Evolutionary conservation across 768 basidiomycete species (phyloP), one percentile per base, ranked within the genome.

Genomic region (Tulasnella sp.): DNA sequence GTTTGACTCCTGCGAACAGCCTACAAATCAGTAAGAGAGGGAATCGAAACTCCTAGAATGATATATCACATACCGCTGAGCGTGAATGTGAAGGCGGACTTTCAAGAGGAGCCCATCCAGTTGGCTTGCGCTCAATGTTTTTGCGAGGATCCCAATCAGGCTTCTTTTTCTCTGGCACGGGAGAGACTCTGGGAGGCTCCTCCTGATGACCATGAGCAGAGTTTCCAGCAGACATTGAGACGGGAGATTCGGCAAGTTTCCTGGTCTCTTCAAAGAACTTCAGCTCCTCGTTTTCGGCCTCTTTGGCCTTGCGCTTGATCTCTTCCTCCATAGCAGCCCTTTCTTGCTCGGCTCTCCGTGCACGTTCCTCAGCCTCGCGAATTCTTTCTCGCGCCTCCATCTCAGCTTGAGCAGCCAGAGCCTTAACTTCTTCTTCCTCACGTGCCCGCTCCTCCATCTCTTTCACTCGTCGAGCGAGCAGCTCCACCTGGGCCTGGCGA

Each of bases 91-190:
- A 22, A 47, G 31, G 35, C 31, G 48, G n/a, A 28, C 29, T 8
- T 47, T 32, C 6, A 40, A 51, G 49, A 12, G 37, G 49, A 10
- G 49, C 35, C 49, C 49, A 51, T 2, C 49, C 49, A 9, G 19
- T n/a, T 13, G 37, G 22, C 39, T 51, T 41, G 25, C 49, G 49
- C 22, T 51, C 27, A 37, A 35, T n/a, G n/a, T n/a, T n/a, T n/a
- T n/a, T n/a, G n/a, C n/a, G n/a, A n/a, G n/a, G n/a, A n/a, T n/a
- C n/a, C n/a, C n/a, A n/a, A n/a, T n/a, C n/a, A n/a, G n/a, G n/a
- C n/a, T n/a, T n/a, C n/a, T n/a, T n/a, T n/a, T n/a, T n/a, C n/a
- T n/a, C n/a, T n/a, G n/a, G n/a, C n/a, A n/a, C n/a, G n/a, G n/a
- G 49, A 25, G 35, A 22, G 24, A 29, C 24, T 22, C 37, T 20